phyloP scores from a whole-genome alignment of 129 eudicot genomes.

The Pittosporum tobira region DNA sequence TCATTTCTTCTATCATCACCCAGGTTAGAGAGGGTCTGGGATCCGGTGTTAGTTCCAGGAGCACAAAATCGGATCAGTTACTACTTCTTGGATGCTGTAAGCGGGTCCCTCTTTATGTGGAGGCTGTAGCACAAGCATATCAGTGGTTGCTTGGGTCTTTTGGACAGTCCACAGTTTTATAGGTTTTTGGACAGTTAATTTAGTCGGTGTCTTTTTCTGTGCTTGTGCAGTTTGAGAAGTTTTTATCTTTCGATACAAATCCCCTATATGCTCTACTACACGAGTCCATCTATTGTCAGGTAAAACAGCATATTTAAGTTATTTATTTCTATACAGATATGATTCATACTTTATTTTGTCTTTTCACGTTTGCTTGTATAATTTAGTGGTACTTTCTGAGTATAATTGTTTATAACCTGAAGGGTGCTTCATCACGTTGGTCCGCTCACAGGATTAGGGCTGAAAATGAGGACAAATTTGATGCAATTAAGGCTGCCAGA shows the following conservation, averaged over 20 bases:
- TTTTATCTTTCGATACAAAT: constrained; percentile 62
- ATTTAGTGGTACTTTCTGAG: not conserved
- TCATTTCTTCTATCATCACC: constrained; percentile 8
- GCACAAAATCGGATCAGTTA: constrained; percentile 71
- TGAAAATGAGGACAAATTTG: constrained; percentile 45
- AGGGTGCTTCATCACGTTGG: constrained; percentile 95
- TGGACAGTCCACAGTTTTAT: not conserved
- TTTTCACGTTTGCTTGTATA: not conserved
- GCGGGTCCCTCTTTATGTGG: constrained; percentile 2
- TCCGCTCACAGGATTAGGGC: constrained; percentile 68
- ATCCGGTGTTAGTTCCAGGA: constrained; percentile 78
- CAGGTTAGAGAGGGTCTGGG: constrained; percentile 96
- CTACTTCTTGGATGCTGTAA: constrained; percentile 77
- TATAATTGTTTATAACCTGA: constrained; percentile 11
- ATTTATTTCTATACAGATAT: not conserved
- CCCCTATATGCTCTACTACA: constrained; percentile 85
- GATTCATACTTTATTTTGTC: not conserved
- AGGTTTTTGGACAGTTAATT: not conserved
- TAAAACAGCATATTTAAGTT: constrained; percentile 9
- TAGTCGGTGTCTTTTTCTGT: constrained; percentile 11
- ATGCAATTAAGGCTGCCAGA: constrained; percentile 70
- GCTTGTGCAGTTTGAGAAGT: constrained; percentile 67
- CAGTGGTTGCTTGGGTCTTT: not conserved
- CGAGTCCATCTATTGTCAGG: constrained; percentile 92
- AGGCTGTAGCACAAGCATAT: not conserved